phyloP scores from a whole-genome alignment of 768 basidiomycete species.

The Lentinula raphanica region DNA sequence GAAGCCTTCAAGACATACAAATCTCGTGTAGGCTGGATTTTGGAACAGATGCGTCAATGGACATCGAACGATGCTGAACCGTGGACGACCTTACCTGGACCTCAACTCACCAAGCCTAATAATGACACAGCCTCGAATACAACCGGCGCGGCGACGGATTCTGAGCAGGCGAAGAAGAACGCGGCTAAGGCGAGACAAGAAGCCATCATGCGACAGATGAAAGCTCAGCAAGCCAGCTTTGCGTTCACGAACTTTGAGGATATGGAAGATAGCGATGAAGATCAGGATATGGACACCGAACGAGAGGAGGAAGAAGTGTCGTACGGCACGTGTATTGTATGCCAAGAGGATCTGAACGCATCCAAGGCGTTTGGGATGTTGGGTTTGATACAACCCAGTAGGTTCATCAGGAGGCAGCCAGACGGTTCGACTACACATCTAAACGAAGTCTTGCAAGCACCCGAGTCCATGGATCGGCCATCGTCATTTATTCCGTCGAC shows the following conservation, averaged over 20 bases:
- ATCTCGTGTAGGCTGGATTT: conserved; percentile 70
- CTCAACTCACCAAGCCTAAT: conserved; percentile 11
- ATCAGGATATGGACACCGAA: conserved; percentile 47
- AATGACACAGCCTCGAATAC: conserved; percentile 15
- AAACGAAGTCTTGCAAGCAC: conserved; percentile 65
- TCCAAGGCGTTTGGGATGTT: conserved; percentile 78
- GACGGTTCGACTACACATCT: conserved; percentile 60
- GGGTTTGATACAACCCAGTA: conserved; percentile 83
- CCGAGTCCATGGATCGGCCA: conserved; percentile 61
- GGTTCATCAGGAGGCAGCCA: conserved; percentile 73
- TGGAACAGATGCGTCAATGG: conserved; percentile 51
- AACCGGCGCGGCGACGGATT: conserved; percentile 33
- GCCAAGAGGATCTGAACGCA: conserved; percentile 85
- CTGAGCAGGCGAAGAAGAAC: conserved; percentile 69
- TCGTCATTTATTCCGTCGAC: conserved; percentile 11
- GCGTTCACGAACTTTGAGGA: conserved; percentile 71
- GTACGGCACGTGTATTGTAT: conserved; percentile 95
- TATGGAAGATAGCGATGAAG: conserved; percentile 66
- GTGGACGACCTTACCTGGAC: conserved; percentile 27
- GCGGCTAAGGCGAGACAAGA: conserved; percentile 90
- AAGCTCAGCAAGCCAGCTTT: conserved; percentile 85
- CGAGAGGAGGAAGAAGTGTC: conserved; percentile 42
- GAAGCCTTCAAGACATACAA: conserved; percentile 71
- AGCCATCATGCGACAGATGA: conserved; percentile 94
- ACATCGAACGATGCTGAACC: conserved; percentile 53